phyloP scores from a whole-genome alignment of 768 basidiomycete species.

The Leccinellum luteum region DNA sequence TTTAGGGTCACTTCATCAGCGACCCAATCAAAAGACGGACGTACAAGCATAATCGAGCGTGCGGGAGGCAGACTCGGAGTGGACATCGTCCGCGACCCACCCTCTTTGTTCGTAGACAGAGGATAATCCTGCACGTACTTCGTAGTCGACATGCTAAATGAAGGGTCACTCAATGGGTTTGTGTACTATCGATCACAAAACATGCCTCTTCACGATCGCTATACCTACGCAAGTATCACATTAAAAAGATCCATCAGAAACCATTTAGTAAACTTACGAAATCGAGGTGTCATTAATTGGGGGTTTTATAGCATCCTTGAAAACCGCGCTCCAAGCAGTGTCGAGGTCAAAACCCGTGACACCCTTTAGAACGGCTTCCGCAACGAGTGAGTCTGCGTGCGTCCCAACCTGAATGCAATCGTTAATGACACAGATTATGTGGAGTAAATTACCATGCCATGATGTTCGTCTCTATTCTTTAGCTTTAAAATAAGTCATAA shows the following conservation, averaged over 20 bases:
- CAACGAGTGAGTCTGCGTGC: slow-evolving; percentile 75
- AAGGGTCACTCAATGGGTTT: not conserved
- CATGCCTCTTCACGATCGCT: slow-evolving; percentile 68
- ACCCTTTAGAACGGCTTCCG: slow-evolving; percentile 69
- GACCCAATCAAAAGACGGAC: slow-evolving; percentile 29
- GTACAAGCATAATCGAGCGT: slow-evolving; percentile 78
- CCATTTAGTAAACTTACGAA: slow-evolving; percentile 35
- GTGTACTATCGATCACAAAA: not conserved
- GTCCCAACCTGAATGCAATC: slow-evolving; percentile 54
- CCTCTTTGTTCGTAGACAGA: slow-evolving; percentile 65
- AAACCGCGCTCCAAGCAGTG: slow-evolving; percentile 69
- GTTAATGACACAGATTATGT: not conserved
- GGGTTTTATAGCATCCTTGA: slow-evolving; percentile 68
- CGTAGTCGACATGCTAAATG: slow-evolving; percentile 65
- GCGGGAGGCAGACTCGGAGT: slow-evolving; percentile 76
- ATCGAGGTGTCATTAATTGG: slow-evolving; percentile 54
- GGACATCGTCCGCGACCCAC: slow-evolving; percentile 77
- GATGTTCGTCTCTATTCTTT: slow-evolving; percentile 65
- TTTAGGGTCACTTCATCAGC: not conserved
- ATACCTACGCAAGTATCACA: slow-evolving; percentile 42
- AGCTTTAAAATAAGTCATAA: not conserved
- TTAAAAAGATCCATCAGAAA: not conserved
- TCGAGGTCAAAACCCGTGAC: slow-evolving; percentile 60
- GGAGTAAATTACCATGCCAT: slow-evolving; percentile 46
- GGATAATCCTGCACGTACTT: slow-evolving; percentile 76